Percentiles rank a stretch among this genome's conserved stretches.
Evolutionary conservation across 768 basidiomycete species (phyloP).

Genomic region (Pulveroboletus frians): DNA sequence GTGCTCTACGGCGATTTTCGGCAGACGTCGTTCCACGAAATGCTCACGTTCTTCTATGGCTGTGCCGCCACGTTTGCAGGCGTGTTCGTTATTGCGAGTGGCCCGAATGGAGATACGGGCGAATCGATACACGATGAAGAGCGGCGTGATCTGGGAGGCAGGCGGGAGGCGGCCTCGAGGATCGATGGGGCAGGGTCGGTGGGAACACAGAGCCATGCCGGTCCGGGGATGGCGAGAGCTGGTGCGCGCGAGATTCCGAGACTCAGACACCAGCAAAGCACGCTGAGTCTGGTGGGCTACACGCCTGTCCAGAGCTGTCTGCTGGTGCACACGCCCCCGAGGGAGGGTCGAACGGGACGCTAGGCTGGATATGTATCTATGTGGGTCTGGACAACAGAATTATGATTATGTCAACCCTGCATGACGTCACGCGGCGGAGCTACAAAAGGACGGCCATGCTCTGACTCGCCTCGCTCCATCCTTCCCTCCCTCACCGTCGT

Average conservation of each 20-base stretch:
- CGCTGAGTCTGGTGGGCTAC: constrained; percentile 59
- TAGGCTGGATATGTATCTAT: too few relatives aligned
- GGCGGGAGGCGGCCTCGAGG: constrained; percentile 27
- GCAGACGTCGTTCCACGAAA: constrained; percentile 72
- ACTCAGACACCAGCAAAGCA: constrained; percentile 49
- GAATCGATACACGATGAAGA: constrained; percentile 29
- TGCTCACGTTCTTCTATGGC: constrained; percentile 82
- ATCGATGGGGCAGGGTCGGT: constrained; percentile 20
- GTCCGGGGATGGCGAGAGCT: constrained; percentile 44
- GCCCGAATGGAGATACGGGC: constrained; percentile 32
- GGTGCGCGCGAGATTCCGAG: constrained; percentile 41
- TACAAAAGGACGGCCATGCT: constrained; percentile 28
- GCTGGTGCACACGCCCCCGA: constrained; percentile 60
- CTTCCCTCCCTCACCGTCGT: background rate
- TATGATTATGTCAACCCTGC: background rate
- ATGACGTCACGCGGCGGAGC: constrained; percentile 35
- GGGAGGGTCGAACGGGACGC: constrained; percentile 26
- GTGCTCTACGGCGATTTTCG: constrained; percentile 94
- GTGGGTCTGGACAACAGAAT: background rate
- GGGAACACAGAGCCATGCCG: constrained; percentile 31
- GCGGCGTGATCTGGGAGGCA: constrained; percentile 29
- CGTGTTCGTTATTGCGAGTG: constrained; percentile 82
- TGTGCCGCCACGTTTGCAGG: constrained; percentile 86
- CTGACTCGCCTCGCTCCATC: constrained; percentile 3
- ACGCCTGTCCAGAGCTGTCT: constrained; percentile 76